Conservation (phyloP, 2,329 filamentous ascomycete species). For the Phialocephala subalpina region DNA sequence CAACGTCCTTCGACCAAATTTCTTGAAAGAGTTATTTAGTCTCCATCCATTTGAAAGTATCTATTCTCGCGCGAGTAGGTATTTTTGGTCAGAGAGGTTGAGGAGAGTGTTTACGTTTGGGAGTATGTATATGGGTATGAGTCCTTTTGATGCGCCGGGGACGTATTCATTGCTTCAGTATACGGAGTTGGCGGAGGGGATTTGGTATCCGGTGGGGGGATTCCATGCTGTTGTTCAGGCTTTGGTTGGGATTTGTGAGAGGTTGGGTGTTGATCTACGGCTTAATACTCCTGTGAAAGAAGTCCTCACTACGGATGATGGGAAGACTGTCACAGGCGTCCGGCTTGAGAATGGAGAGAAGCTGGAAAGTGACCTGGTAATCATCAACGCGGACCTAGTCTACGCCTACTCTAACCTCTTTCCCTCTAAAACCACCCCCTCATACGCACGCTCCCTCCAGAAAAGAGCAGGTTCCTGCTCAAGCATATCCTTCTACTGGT, state of each 20-base stretch:
- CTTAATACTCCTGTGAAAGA: conserved; percentile 64
- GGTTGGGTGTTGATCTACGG: conserved; percentile 68
- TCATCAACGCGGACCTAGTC: conserved; percentile 77
- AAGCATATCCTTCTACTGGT: conserved; percentile 82
- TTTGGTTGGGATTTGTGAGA: conserved; percentile 68
- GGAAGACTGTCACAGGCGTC: conserved; percentile 64
- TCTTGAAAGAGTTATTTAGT: conserved; percentile 64
- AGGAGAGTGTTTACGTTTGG: conserved; percentile 78
- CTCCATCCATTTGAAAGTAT: conserved; percentile 78
- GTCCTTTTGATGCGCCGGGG: conserved; percentile 76
- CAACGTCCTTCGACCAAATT: conserved; percentile 64
- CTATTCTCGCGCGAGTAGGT: conserved; percentile 68
- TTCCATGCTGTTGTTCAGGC: conserved; percentile 73
- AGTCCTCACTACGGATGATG: conserved; percentile 61
- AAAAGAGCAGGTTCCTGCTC: conserved; percentile 70
- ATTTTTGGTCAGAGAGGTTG: conserved; percentile 75
- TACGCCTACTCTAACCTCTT: conserved; percentile 79
- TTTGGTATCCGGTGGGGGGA: conserved; percentile 77
- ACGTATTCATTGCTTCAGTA: conserved; percentile 80
- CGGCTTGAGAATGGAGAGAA: conserved; percentile 63
- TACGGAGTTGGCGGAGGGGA: conserved; percentile 77
- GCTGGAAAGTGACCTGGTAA: conserved; percentile 70
- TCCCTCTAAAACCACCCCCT: conserved; percentile 11
- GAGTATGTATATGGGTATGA: conserved; percentile 87
- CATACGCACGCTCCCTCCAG: conserved; percentile 50